Evolutionary conservation across 805 yeast genomes (phyloP), one percentile per base, ranked within the genome.

Genomic region (Priceomyces castillae): DNA sequence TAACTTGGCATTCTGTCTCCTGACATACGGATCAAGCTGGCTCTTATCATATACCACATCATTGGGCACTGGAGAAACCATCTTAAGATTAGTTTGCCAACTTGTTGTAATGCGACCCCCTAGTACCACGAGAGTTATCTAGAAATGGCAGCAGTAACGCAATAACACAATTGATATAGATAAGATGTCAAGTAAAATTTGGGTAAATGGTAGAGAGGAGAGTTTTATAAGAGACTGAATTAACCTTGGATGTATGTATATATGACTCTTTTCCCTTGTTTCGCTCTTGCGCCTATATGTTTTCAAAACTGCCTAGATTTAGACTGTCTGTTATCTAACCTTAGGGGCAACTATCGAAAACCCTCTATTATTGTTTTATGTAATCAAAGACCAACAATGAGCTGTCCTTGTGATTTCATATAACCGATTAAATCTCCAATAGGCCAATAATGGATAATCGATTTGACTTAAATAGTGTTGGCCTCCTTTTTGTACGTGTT

Each of bases 1-100:
- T 36, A 69, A 58, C 49, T 71, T 71, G 36, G 66, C 54, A 43
- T 60, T 61, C 46, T 67, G 62, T 46, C 53, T 55, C 46, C 46
- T 49, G 15, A 51, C 46, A 40, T 52, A 52, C 6, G 59, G 53
- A 38, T 56, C 61, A 10, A 42, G 20, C 42, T 25, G 44, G 28
- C 40, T 30, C 41, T 46, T 46, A 26, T 46, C 48, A 22, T 31
- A 34, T 10, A 37, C 23, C 22, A 39, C 18, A 25, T 41, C 48
- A 39, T 41, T 22, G 7, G 40, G 40, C 10, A 26, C 31, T 7
- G 40, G 40, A 12, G 40, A 37, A 14, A 34, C 43, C 37, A 40
- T 25, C 15, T 9, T 16, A n/a, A 17, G 15, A 16, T 16, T 10
- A 7, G 20, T 5, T n/a, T 11, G 12, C 23, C 12, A 12, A 33